These are phyloP conservation scores for Solanum neorickii DNA, from an alignment of 257 asterid species.

Conservation along the genomic window DNA sequence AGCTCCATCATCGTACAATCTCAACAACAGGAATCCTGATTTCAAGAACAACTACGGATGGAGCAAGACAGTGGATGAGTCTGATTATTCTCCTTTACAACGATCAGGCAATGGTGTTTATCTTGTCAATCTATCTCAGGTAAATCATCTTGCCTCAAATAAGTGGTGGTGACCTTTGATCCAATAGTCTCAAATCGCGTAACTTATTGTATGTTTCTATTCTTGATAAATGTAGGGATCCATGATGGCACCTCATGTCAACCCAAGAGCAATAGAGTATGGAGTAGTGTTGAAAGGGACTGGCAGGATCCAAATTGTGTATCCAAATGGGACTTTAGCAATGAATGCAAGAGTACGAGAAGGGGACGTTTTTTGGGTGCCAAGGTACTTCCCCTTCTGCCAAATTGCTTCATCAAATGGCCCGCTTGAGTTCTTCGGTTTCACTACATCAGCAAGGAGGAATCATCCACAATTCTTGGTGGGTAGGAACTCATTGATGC, in stretches of 20 bases:
- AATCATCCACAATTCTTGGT: conserved; percentile 72
- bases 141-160: conserved; percentile 1
- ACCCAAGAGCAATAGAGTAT: conserved; percentile 63
- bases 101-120: conserved; percentile 47
- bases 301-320: conserved; percentile 52
- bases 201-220: neutral
- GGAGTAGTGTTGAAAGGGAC: conserved; percentile 57
- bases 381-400: conserved; percentile 76
- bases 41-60: conserved; percentile 63
- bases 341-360: conserved; percentile 57
- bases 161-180: neutral
- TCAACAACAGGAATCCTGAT: conserved; percentile 41
- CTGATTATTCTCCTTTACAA: conserved; percentile 47
- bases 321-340: conserved; percentile 69
- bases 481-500: conserved; percentile 49
- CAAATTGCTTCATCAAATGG: conserved; percentile 72
- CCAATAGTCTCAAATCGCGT: neutral
- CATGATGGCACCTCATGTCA: conserved; percentile 91
- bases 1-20: conserved; percentile 53
- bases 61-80: conserved; percentile 52
- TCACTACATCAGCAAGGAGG: conserved; percentile 55
- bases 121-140: conserved; percentile 40
- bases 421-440: conserved; percentile 83
- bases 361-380: conserved; percentile 75
- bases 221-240: conserved; percentile 46